phyloP scores from a whole-genome alignment of 805 yeast genomes.

The Ascoidea rubescens region DNA sequence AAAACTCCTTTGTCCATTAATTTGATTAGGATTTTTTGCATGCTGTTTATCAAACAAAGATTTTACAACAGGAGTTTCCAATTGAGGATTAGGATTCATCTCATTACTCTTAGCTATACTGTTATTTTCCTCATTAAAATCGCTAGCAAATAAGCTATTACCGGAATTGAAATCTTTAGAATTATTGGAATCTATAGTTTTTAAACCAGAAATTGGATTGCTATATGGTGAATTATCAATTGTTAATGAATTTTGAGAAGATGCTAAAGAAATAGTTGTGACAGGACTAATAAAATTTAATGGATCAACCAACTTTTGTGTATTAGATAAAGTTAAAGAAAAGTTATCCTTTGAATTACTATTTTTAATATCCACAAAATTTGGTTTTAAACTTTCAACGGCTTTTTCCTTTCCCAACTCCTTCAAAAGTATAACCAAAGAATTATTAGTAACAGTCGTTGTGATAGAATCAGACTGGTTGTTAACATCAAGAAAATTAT shows the following conservation, averaged over 20 bases:
- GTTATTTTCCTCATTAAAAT: not conserved
- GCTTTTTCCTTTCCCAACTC: conserved; percentile 39
- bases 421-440: conserved; percentile 37
- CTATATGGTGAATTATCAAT: no score
- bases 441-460: conserved; percentile 41
- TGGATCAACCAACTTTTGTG: not conserved
- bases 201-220: not conserved
- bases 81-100: no score
- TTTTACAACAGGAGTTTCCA: not conserved
- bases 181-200: not conserved
- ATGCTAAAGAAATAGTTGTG: no score
- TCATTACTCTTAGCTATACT: no score
- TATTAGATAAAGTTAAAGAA: not conserved
- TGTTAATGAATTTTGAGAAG: not conserved
- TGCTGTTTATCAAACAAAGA: not conserved
- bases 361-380: not conserved
- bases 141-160: not conserved
- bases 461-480: conserved; percentile 12
- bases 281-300: not conserved
- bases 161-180: no score
- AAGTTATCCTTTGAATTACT: not conserved
- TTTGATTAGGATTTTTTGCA: no score
- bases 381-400: conserved; percentile 14
- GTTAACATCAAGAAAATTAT: not conserved
- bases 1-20: not conserved